phyloP scores from a whole-genome alignment of 108 stramenopile genomes.

The Asterionellopsis glacialis region DNA sequence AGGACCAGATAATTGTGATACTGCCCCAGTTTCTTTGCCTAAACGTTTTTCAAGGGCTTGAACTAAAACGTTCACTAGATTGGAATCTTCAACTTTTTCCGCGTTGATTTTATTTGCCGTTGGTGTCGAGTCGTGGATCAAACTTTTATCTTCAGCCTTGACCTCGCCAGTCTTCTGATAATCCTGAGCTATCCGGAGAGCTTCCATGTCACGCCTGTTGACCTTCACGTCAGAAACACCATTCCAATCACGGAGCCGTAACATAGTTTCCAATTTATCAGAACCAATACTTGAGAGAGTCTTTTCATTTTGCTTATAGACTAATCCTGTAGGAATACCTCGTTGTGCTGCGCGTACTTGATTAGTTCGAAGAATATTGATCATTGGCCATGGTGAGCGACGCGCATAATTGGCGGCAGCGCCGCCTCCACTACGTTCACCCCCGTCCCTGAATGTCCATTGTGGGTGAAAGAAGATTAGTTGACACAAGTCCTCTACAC shows the following conservation, averaged over 20 bases:
- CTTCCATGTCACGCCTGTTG: slow-evolving; percentile 80
- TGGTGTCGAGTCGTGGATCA: slow-evolving; percentile 65
- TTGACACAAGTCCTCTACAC: slow-evolving; percentile 78
- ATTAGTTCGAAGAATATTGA: slow-evolving; percentile 92
- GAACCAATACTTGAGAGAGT: slow-evolving; percentile 74
- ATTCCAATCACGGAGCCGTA: slow-evolving; percentile 85
- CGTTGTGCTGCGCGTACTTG: slow-evolving; percentile 91
- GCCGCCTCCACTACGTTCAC: slow-evolving; percentile 66
- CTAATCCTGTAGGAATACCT: slow-evolving; percentile 93
- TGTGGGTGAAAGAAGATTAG: slow-evolving; percentile 97
- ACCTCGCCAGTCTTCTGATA: slow-evolving; percentile 70
- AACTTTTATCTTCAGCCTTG: slow-evolving; percentile 46
- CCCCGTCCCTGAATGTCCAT: slow-evolving; percentile 92
- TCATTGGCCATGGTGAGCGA: slow-evolving; percentile 94
- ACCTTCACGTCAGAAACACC: slow-evolving; percentile 75
- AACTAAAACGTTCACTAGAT: slow-evolving; percentile 70
- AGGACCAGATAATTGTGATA: slow-evolving; percentile 37
- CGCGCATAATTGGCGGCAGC: slow-evolving; percentile 92
- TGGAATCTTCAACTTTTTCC: slow-evolving; percentile 69
- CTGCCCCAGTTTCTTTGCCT: slow-evolving; percentile 17
- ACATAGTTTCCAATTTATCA: slow-evolving; percentile 79
- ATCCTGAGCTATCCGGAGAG: slow-evolving; percentile 75
- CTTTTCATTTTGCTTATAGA: slow-evolving; percentile 96
- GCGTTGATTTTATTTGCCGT: slow-evolving; percentile 73
- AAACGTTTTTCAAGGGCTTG: slow-evolving; percentile 78